phyloP scores from a whole-genome alignment of 75 land plant genomes.

The Pinus taeda region DNA sequence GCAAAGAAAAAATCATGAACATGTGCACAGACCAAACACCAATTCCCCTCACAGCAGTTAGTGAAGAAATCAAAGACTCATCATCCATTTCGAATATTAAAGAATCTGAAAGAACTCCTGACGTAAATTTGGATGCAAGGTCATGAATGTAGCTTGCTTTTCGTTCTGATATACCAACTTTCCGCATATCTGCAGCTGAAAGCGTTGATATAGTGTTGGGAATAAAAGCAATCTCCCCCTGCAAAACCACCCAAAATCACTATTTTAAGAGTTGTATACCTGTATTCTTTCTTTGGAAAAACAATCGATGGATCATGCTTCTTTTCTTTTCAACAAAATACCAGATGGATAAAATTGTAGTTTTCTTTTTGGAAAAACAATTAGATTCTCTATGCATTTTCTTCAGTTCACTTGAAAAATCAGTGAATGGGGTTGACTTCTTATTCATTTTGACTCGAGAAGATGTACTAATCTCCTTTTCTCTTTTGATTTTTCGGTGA shows the following conservation, averaged over 20 bases:
- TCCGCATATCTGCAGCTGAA: slow-evolving; percentile 59
- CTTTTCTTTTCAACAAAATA: not conserved
- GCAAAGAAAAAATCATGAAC: slow-evolving; percentile 92
- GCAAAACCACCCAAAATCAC: slow-evolving; percentile 2
- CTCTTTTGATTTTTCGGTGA: too few relatives aligned
- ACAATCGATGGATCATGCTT: not conserved
- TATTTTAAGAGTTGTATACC: not conserved
- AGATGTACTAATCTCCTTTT: too few relatives aligned
- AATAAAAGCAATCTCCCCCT: slow-evolving; percentile 51
- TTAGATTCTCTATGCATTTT: not conserved
- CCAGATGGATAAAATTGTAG: not conserved
- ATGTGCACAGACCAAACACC: slow-evolving; percentile 96
- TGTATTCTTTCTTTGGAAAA: not conserved
- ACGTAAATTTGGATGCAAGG: slow-evolving; percentile 61
- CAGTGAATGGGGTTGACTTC: too few relatives aligned
- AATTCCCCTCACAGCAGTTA: slow-evolving; percentile 93
- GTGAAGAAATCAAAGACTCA: slow-evolving; percentile 61
- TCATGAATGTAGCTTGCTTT: slow-evolving; percentile 89
- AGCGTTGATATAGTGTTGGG: slow-evolving; percentile 58
- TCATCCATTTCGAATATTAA: slow-evolving; percentile 72
- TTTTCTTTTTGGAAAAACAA: not conserved
- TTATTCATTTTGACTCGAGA: too few relatives aligned
- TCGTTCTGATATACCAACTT: slow-evolving; percentile 76
- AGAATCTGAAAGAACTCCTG: slow-evolving; percentile 69
- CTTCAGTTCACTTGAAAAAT: too few relatives aligned